phyloP scores from a whole-genome alignment of 768 basidiomycete genomes.

The Lentinula guzmanii region DNA sequence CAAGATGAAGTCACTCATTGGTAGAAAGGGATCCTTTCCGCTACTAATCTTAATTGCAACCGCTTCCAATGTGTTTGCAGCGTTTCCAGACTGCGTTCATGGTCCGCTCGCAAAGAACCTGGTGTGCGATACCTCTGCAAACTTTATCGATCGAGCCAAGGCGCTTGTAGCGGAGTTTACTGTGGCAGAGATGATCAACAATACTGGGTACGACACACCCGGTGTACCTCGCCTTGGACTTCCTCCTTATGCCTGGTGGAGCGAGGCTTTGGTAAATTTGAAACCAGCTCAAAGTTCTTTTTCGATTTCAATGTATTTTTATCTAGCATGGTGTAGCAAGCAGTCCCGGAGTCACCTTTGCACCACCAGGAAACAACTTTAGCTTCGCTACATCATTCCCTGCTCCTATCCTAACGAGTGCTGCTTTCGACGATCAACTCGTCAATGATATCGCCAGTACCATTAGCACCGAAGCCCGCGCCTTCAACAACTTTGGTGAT shows the following conservation, averaged over 20 bases:
- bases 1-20: background rate
- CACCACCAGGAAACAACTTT: constrained; percentile 38
- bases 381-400: constrained; percentile 57
- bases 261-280: constrained; percentile 44
- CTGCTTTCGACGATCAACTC: constrained; percentile 49
- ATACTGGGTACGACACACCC: constrained; percentile 42
- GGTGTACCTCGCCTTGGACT: constrained; percentile 53
- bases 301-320: background rate
- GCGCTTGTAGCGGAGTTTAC: constrained; percentile 45
- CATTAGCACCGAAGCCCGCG: constrained; percentile 52
- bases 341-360: constrained; percentile 48
- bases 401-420: constrained; percentile 47
- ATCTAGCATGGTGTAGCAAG: constrained; percentile 47
- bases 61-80: background rate
- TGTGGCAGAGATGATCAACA: constrained; percentile 42
- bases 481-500: constrained; percentile 48
- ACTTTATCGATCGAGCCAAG: constrained; percentile 30
- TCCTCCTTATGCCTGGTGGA: constrained; percentile 57
- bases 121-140: constrained; percentile 4
- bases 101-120: constrained; percentile 1
- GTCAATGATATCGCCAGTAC: constrained; percentile 42
- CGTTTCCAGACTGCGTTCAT: constrained; percentile 5
- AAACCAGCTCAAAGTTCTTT: background rate
- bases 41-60: background rate
- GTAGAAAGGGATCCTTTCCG: background rate